Conservation (phyloP, 2,329 filamentous ascomycete genomes). For the Emergomyces pasteurianus region DNA sequence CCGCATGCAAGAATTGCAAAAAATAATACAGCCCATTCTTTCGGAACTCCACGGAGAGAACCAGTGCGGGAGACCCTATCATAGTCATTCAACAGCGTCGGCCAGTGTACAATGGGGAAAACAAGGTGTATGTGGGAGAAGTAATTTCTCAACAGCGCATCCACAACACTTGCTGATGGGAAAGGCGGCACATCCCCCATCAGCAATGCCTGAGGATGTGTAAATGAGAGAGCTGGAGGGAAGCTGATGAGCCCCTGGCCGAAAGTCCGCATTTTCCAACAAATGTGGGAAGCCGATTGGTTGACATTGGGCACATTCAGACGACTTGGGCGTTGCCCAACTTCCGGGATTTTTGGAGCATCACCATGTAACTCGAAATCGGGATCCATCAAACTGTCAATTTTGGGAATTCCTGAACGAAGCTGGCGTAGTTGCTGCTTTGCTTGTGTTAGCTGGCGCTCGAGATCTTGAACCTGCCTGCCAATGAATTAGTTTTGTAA, state of each 20-base stretch:
- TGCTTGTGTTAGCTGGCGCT: constrained; percentile 74
- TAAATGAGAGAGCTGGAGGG: constrained; percentile 54
- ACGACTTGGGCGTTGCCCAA: constrained; percentile 54
- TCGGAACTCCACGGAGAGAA: constrained; percentile 47
- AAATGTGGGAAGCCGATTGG: constrained; percentile 59
- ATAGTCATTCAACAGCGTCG: constrained; percentile 63
- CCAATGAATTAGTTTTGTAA: constrained; percentile 4
- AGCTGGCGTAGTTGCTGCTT: constrained; percentile 69
- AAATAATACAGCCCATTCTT: constrained; percentile 66
- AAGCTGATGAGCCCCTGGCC: constrained; percentile 70
- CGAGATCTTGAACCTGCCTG: constrained; percentile 85
- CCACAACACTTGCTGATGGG: constrained; percentile 57
- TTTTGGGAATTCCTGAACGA: constrained; percentile 48
- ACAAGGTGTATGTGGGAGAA: constrained; percentile 64
- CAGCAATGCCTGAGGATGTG: constrained; percentile 33
- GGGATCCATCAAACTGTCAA: constrained; percentile 34
- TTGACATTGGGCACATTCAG: constrained; percentile 47
- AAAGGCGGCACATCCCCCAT: constrained; percentile 50
- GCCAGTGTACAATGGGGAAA: constrained; percentile 81
- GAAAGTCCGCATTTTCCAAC: constrained; percentile 59
- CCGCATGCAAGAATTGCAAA: constrained; percentile 77
- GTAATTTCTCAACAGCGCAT: constrained; percentile 64
- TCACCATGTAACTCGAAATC: constrained; percentile 31
- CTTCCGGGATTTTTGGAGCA: constrained; percentile 48
- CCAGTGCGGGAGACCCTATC: constrained; percentile 62